A percentile compares a stretch with the other conserved stretches of the same genome.
phyloP scores from a whole-genome alignment of 2,329 filamentous ascomycete genomes.

The Escovopsis sp. region DNA sequence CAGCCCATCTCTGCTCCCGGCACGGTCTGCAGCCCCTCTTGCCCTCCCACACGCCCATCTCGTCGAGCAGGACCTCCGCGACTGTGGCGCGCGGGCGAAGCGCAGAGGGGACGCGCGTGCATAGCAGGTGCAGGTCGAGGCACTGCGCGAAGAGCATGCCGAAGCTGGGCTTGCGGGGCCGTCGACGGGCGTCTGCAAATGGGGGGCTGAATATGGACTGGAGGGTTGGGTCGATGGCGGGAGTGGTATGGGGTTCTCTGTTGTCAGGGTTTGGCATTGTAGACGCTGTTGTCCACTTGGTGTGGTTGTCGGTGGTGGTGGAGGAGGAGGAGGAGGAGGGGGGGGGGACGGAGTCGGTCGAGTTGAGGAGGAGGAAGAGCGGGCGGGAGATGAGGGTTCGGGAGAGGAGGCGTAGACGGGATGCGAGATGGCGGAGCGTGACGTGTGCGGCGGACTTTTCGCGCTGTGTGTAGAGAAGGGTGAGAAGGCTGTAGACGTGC shows the following conservation, averaged over 20 bases:
- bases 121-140: conserved; percentile 38
- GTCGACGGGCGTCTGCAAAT: conserved; percentile 7
- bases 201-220: conserved; percentile 22
- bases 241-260: conserved; percentile 25
- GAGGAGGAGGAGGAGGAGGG: conserved; percentile 1
- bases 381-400: conserved; percentile 24
- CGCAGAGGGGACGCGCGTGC: conserved; percentile 27
- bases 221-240: conserved; percentile 20
- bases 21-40: conserved; percentile 13
- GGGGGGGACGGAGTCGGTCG: conserved; percentile 16
- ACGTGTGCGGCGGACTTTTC: conserved; percentile 31
- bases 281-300: too few species aligned
- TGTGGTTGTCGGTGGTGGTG: neutral
- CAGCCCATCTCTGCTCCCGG: conserved; percentile 40
- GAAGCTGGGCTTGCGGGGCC: conserved; percentile 31
- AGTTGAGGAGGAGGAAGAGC: conserved; percentile 40
- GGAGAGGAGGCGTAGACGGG: conserved; percentile 29
- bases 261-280: neutral
- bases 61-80: conserved; percentile 37
- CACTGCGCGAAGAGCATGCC: conserved; percentile 39
- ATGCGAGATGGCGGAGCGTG: conserved; percentile 31
- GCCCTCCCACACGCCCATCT: conserved; percentile 29
- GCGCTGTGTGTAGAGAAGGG: conserved; percentile 34
- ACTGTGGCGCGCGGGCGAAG: conserved; percentile 19
- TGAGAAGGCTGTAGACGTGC: conserved; percentile 36